phyloP scores from a whole-genome alignment of 129 eudicot species.

The Apium graveolens region DNA sequence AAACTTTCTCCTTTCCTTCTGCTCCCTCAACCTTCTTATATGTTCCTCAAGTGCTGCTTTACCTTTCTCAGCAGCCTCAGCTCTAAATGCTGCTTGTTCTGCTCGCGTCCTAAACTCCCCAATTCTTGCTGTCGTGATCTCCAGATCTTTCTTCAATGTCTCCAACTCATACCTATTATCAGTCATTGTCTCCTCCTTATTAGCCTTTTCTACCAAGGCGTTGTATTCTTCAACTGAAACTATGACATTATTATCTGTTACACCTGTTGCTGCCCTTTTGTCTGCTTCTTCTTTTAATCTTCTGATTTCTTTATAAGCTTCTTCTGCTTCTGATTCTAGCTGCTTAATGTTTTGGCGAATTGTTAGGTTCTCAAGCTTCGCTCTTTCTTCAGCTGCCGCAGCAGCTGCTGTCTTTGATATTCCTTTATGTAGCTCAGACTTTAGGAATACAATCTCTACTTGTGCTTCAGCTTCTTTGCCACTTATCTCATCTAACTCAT shows the following conservation, averaged over 20 bases:
- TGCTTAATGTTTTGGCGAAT: slow-evolving; percentile 42
- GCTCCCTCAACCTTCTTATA: slow-evolving; percentile 44
- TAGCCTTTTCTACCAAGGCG: slow-evolving; percentile 27
- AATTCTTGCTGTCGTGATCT: slow-evolving; percentile 29
- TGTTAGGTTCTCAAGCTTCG: slow-evolving; percentile 37
- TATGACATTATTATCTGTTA: slow-evolving; percentile 12
- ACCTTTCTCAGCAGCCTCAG: slow-evolving; percentile 59
- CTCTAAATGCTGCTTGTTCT: slow-evolving; percentile 62
- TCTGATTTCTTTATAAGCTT: slow-evolving; percentile 33
- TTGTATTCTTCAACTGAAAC: slow-evolving; percentile 36
- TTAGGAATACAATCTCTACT: slow-evolving; percentile 44
- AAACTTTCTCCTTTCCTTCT: slow-evolving; percentile 44
- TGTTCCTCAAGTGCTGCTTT: slow-evolving; percentile 48
- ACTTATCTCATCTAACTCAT: slow-evolving; percentile 23
- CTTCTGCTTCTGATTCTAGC: slow-evolving; percentile 44
- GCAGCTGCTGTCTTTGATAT: slow-evolving; percentile 39
- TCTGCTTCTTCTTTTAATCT: slow-evolving; percentile 20
- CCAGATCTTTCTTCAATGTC: slow-evolving; percentile 43
- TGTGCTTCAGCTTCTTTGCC: slow-evolving; percentile 33
- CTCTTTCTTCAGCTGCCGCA: slow-evolving; percentile 43
- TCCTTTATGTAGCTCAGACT: slow-evolving; percentile 50
- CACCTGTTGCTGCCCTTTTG: slow-evolving; percentile 7
- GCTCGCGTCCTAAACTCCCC: slow-evolving; percentile 57
- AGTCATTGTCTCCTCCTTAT: slow-evolving; percentile 14
- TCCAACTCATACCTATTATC: slow-evolving; percentile 18